Evolutionary conservation across 2,329 filamentous ascomycete genomes (phyloP).

Genomic region (Aspergillus brasiliensis): DNA sequence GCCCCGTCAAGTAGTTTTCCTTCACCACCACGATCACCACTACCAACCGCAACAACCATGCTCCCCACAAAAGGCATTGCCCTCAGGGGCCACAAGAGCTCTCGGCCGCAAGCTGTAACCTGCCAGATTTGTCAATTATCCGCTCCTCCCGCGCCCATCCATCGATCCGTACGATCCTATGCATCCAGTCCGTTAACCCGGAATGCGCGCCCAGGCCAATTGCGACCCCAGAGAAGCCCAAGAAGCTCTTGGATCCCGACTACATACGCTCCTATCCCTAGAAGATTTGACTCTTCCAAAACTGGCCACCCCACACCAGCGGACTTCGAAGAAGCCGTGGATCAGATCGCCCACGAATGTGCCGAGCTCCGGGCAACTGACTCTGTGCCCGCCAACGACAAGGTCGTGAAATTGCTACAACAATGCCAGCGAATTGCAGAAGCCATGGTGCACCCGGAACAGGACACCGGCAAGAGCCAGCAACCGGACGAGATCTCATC

Average conservation of each 20-base stretch:
- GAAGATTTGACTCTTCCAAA: constrained; percentile 25
- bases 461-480: constrained; percentile 24
- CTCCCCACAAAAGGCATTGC: constrained; percentile 40
- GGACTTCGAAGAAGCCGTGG: constrained; percentile 31
- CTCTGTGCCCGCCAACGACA: constrained; percentile 38
- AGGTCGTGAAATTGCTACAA: constrained; percentile 36
- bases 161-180: constrained; percentile 22
- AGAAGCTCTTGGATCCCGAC: constrained; percentile 9
- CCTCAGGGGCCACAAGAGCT: constrained; percentile 30
- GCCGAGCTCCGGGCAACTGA: constrained; percentile 32
- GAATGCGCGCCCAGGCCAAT: constrained; percentile 18
- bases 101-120: constrained; percentile 29
- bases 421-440: constrained; percentile 39
- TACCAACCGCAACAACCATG: constrained; percentile 1
- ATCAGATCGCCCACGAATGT: constrained; percentile 31
- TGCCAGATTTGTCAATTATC: constrained; percentile 45
- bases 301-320: constrained; percentile 6
- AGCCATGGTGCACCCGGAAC: constrained; percentile 30
- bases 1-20: background rate
- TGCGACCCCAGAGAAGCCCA: constrained; percentile 18
- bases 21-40: background rate
- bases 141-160: constrained; percentile 23
- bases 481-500: constrained; percentile 44
- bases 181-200: constrained; percentile 17
- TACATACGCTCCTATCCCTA: constrained; percentile 1